phyloP scores from a whole-genome alignment of 345 rosid species.

The Citrus sp. region DNA sequence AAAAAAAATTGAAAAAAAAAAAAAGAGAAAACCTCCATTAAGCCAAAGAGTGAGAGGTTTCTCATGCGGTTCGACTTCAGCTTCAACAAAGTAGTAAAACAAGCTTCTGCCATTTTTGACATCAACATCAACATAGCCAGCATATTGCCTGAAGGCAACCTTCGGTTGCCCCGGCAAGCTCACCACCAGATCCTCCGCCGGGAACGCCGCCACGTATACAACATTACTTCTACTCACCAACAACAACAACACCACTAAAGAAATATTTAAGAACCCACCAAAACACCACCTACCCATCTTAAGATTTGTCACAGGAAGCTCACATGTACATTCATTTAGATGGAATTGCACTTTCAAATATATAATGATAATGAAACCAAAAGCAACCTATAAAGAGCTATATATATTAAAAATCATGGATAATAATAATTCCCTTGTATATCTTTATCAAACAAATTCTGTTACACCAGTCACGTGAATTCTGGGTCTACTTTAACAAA shows the following conservation, averaged over 20 bases:
- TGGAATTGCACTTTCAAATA: background rate
- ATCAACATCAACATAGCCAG: constrained; percentile 86
- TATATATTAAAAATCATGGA: constrained; percentile 12
- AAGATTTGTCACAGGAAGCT: constrained; percentile 1
- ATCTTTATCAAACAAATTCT: constrained; percentile 22
- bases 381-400: background rate
- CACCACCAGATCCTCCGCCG: constrained; percentile 71
- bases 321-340: constrained; percentile 9
- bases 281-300: constrained; percentile 34
- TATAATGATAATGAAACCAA: background rate
- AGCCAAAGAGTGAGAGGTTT: constrained; percentile 92
- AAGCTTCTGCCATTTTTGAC: constrained; percentile 69
- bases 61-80: constrained; percentile 49
- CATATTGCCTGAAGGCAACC: constrained; percentile 70
- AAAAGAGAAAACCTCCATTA: constrained; percentile 62
- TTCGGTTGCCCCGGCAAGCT: constrained; percentile 75
- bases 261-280: constrained; percentile 19
- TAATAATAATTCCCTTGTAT: constrained; percentile 15
- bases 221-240: constrained; percentile 18
- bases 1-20: background rate
- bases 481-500: constrained; percentile 29
- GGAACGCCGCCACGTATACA: constrained; percentile 44
- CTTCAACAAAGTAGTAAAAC: constrained; percentile 92
- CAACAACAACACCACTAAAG: constrained; percentile 20
- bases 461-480: constrained; percentile 44